Conservation (phyloP, 192 early-diverging fungal species). For the Rhizophagus sp. region DNA sequence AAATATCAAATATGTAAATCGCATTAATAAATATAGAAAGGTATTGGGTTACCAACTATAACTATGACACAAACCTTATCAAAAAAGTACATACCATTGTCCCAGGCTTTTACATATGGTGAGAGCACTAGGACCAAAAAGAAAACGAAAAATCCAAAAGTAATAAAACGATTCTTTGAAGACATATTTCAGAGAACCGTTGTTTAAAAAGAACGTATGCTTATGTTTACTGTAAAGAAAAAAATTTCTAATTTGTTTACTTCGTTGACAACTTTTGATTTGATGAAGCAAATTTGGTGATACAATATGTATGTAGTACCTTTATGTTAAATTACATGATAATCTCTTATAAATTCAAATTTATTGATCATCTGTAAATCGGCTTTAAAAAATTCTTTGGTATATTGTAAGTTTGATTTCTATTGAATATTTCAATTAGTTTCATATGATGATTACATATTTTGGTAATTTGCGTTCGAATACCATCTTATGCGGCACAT, state of each 20-base stretch:
- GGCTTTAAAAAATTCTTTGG: too few species aligned
- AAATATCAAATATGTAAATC: background rate
- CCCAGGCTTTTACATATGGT: constrained; percentile 11
- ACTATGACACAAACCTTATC: background rate
- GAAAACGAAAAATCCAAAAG: background rate
- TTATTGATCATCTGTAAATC: too few species aligned
- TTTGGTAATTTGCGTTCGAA: constrained; percentile 31
- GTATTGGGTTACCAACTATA: background rate
- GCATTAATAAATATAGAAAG: background rate
- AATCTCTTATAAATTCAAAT: too few species aligned
- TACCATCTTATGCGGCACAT: constrained; percentile 11
- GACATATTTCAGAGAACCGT: background rate
- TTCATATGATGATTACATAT: background rate
- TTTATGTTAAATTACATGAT: too few species aligned
- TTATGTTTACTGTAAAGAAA: background rate
- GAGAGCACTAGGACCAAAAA: background rate
- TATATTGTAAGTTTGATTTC: too few species aligned
- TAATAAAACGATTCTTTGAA: constrained; percentile 3
- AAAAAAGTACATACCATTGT: background rate
- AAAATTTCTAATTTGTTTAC: too few species aligned
- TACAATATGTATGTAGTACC: too few species aligned
- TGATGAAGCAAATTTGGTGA: too few species aligned
- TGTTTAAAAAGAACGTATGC: background rate
- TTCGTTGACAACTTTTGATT: too few species aligned
- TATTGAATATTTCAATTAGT: background rate